Conservation (phyloP, 1,284 basidiomycete species). For the Malassezia yamatoensis region DNA sequence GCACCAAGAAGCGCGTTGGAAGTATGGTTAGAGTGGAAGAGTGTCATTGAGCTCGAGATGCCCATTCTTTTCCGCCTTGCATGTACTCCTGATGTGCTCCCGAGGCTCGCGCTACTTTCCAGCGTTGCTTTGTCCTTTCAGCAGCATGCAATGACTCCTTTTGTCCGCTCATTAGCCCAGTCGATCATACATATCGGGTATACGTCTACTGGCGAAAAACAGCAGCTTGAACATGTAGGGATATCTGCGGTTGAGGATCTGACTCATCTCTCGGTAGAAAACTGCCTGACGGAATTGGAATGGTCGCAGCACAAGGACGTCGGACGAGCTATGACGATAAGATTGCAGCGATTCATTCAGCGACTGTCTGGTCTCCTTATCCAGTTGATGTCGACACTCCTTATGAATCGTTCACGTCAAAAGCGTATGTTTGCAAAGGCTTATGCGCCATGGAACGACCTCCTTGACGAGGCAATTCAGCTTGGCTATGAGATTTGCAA, state of each 20-base stretch:
- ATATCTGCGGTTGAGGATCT: neutral
- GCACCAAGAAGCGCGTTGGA: neutral
- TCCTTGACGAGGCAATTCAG: neutral
- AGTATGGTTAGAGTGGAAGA: slow-evolving; percentile 1
- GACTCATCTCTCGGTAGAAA: neutral
- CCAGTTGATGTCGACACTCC: neutral
- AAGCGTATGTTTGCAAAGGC: slow-evolving; percentile 13
- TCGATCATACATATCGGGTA: slow-evolving; percentile 2
- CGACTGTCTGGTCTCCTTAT: neutral
- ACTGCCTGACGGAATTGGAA: slow-evolving; percentile 1
- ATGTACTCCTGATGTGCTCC: neutral
- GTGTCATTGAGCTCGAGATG: neutral
- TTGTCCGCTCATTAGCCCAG: slow-evolving; percentile 9
- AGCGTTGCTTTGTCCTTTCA: neutral
- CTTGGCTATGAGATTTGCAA: neutral
- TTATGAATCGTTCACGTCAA: slow-evolving; percentile 11
- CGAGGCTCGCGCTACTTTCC: neutral
- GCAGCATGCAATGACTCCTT: neutral
- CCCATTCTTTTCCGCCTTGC: neutral
- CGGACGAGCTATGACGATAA: neutral
- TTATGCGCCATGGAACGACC: slow-evolving; percentile 9
- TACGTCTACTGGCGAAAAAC: slow-evolving; percentile 1
- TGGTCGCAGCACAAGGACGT: slow-evolving; percentile 4
- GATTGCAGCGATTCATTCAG: slow-evolving; percentile 1
- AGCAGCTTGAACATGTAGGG: slow-evolving; percentile 6